A percentile compares a stretch with the other conserved stretches of the same genome.
These are phyloP conservation scores for Candida corydali DNA, from an alignment of 805 yeast genomes.

Conservation along the genomic window DNA sequence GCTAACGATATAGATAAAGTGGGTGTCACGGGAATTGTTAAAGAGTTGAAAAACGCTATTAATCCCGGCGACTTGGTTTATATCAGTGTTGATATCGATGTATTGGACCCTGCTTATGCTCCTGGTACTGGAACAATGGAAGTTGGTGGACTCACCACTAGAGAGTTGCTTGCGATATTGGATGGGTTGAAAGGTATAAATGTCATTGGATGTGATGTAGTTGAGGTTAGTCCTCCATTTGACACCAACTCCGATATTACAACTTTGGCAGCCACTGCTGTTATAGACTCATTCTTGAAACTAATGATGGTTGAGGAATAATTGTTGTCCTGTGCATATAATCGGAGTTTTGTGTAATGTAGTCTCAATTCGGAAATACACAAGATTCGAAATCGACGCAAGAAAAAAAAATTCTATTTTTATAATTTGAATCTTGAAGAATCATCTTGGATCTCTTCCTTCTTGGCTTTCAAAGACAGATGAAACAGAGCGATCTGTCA, in stretches of 20 bases:
- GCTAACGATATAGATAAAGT: conserved; percentile 45
- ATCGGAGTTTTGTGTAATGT: too few relatives aligned
- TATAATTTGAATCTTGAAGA: too few relatives aligned
- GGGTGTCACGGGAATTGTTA: conserved; percentile 36
- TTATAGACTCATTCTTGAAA: conserved; percentile 14
- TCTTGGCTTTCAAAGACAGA: too few relatives aligned
- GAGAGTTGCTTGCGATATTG: conserved; percentile 22
- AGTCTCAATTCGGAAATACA: too few relatives aligned
- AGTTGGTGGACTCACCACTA: conserved; percentile 22
- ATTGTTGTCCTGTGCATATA: too few relatives aligned
- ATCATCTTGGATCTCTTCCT: too few relatives aligned
- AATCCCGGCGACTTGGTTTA: conserved; percentile 29
- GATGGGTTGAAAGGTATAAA: conserved; percentile 23
- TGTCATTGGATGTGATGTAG: conserved; percentile 25
- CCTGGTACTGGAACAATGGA: conserved; percentile 29
- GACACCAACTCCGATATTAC: conserved; percentile 25
- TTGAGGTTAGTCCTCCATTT: conserved; percentile 27
- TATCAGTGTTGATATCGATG: conserved; percentile 25
- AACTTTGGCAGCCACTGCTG: conserved; percentile 22
- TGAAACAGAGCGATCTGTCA: too few relatives aligned
- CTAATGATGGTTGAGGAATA: conserved; percentile 7
- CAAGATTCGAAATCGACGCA: too few relatives aligned
- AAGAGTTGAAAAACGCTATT: conserved; percentile 28
- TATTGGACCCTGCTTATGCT: conserved; percentile 23
- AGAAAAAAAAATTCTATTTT: too few relatives aligned